Base-by-base conservation (phyloP, 2,329 filamentous ascomycete species). In the Talaromyces sp. region DNA sequence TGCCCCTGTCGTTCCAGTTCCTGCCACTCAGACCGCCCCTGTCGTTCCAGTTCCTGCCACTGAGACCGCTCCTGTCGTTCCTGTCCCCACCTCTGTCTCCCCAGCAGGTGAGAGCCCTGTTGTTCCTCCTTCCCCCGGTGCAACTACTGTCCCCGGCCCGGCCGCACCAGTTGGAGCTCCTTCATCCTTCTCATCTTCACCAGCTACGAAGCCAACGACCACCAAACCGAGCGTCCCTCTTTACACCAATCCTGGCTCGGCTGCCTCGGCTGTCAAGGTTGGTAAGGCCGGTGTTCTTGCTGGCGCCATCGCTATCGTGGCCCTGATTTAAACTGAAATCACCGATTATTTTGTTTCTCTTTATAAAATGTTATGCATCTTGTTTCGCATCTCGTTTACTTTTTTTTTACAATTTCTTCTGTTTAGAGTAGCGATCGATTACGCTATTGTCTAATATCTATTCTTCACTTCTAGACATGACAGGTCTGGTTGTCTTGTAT, bases 371-470 rank as follows among this genome's bases (percentile, higher is more conserved):
- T 37, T 28, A 37, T 17, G 22, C 25, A 25, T 17, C 15, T 46
- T 39, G 11, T 15, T 22, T 17, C 13, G 13, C 13, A 3, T 52
- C n/a, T 51, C 33, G 11, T 15, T 33, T 50, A n/a, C n/a, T 4
- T 50, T 50, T 40, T 56, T 31, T 15, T 17, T 4, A 28, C 25
- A 28, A 4, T 7, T 28, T 36, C 35, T 17, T 56, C 43, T 50
- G 4, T 17, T 28, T 56, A 56, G 54, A 56, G 54, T 56, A 56
- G 54, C 54, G 54, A 50, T 25, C 33, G 28, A 25, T 33, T 56
- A 56, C 54, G 54, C 54, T 56, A 56, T 56, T 56, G 54, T 56
- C 54, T 56, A 56, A 56, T 56, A 56, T 56, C 25, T 56, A 55
- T 55, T 55, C 28, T 40, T 48, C 45, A 5, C 28, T 48, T 35